phyloP scores from a whole-genome alignment of 1,284 basidiomycete genomes.

The Cryptococcus sp. region DNA sequence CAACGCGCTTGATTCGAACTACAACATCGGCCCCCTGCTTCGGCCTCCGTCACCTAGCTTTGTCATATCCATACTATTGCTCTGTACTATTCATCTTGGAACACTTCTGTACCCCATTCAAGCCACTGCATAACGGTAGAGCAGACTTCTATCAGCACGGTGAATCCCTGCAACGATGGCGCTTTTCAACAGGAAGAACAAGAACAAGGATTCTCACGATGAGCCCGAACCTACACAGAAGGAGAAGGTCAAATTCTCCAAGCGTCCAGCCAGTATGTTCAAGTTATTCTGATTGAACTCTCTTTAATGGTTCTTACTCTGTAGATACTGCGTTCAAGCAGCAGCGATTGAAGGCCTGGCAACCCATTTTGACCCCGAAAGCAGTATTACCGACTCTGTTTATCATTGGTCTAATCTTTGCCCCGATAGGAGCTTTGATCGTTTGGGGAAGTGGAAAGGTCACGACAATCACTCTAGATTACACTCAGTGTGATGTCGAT shows the following conservation, averaged over 20 bases:
- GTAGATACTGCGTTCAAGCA: conserved; percentile 97
- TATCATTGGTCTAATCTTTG: conserved; percentile 89
- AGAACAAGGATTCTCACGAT: conserved; percentile 22
- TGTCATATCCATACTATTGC: neutral
- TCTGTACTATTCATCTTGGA: no score
- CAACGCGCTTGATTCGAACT: no score
- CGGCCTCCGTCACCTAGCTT: neutral
- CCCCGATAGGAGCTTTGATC: conserved; percentile 89
- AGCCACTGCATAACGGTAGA: no score
- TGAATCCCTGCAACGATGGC: no score
- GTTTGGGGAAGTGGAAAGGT: conserved; percentile 84
- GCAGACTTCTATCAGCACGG: no score
- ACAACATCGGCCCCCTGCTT: neutral
- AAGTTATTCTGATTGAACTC: neutral
- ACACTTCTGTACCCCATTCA: no score
- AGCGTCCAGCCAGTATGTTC: conserved; percentile 79
- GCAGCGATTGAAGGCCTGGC: conserved; percentile 99
- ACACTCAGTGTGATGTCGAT: conserved; percentile 77
- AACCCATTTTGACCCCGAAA: conserved; percentile 96
- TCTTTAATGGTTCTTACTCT: neutral
- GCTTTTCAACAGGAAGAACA: conserved; percentile 42
- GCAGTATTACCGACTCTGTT: conserved; percentile 95
- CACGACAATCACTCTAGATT: conserved; percentile 91
- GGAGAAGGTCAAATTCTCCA: conserved; percentile 83
- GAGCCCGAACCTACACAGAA: conserved; percentile 47